Base-by-base conservation (phyloP, 163 green algal genomes). In the Trebouxiophyceae sp. region DNA sequence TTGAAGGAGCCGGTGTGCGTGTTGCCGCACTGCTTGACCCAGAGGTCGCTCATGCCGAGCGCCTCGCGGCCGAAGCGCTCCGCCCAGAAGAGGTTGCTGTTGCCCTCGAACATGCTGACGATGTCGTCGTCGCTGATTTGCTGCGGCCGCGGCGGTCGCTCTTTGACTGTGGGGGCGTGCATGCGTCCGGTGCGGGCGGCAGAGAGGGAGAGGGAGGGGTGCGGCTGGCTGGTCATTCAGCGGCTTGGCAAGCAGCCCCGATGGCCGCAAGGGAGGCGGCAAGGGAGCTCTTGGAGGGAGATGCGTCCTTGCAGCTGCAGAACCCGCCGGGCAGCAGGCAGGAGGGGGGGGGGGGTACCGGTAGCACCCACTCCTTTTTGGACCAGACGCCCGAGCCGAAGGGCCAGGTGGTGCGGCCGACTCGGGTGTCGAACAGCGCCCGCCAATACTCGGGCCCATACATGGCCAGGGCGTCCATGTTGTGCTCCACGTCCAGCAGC, bases 11-110 rank as follows among this genome's bases (percentile, higher is more conserved):
- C 79, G 2, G 94, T 99, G 81, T 98, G 94, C 60, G 77, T 93
- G 89, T 97, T 98, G 67, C 94, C 94, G 79, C 93, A 99, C 90
- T 99, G 94, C 87, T 99, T 99, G 12, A 99, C 93, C 94, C 94
- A 99, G 62, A 99, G 77, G 70, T 98, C 93, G 27, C 33, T 82
- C 93, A 99, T 98, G 54, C 86, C 85, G 30, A 99, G 80, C 0
- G 74, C 70, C 81, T 98, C 83, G 30, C 82, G 78, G 8, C 94
- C 94, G 75, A 96, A 98, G 8, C 94, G 83, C 83, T 99, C 94
- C 20, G 94, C 94, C 94, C 94, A 99, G 76, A 99, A 99, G 69
- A 99, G 79, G 83, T 99, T 99, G 71, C 70, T 90, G 85, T 97
- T 97, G 67, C 94, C 94, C 82, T 99, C 94, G 77, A 98, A 99